Conservation (phyloP, 176 grass and related monocot species). For the Carex myosuroides region DNA sequence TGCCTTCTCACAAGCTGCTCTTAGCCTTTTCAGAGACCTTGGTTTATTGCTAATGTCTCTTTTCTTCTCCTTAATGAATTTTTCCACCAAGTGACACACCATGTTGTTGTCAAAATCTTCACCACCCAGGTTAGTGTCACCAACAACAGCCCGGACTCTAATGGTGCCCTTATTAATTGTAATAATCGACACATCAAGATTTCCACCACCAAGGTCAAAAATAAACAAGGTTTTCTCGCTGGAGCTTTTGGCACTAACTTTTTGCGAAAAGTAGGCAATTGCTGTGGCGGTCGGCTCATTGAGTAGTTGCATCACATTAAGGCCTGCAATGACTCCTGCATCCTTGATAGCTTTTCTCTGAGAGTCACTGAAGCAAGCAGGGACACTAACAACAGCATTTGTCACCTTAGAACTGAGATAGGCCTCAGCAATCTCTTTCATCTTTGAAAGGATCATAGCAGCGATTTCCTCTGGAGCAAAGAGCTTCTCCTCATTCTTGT, state of each 20-base stretch:
- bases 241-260: background rate
- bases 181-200: background rate
- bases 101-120: constrained; percentile 19
- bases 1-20: constrained; percentile 12
- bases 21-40: constrained; percentile 4
- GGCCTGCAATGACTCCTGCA: constrained; percentile 8
- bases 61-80: constrained; percentile 12
- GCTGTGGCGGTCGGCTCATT: too few species aligned
- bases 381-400: background rate
- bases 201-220: constrained; percentile 19
- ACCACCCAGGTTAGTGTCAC: constrained; percentile 17
- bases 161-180: background rate
- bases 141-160: background rate
- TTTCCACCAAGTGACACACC: background rate
- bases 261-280: too few species aligned
- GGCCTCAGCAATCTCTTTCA: constrained; percentile 4
- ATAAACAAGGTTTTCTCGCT: background rate
- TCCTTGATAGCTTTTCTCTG: constrained; percentile 17
- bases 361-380: constrained; percentile 1
- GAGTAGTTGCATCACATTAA: background rate
- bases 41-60: background rate
- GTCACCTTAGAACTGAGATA: background rate
- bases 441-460: background rate
- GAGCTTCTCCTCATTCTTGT: constrained; percentile 10
- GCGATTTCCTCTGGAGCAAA: constrained; percentile 9